These are phyloP conservation scores for Arxiozyma slooffiae DNA, from an alignment of 1,139 yeast genomes.

Conservation along the genomic window DNA sequence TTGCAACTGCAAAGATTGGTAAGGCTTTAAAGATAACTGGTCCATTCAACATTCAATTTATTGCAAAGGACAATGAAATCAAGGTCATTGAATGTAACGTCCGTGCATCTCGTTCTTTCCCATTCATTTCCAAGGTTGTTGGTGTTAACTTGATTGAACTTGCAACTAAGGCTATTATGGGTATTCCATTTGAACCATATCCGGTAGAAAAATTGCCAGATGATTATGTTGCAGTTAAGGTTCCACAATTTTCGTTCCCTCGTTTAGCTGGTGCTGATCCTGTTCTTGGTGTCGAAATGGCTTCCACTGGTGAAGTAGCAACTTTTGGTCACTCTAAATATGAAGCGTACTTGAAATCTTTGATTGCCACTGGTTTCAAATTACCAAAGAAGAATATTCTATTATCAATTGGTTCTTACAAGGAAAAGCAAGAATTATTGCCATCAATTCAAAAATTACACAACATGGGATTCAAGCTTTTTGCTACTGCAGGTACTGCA, in stretches of 20 bases:
- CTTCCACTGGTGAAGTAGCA: conserved; percentile 99
- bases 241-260: conserved; percentile 96
- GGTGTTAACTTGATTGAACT: conserved; percentile 95
- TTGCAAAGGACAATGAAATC: conserved; percentile 83
- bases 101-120: conserved; percentile 97
- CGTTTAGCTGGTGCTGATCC: conserved; percentile 98
- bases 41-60: conserved; percentile 94
- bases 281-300: conserved; percentile 97
- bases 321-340: conserved; percentile 92
- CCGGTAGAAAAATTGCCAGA: conserved; percentile 84
- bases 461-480: conserved; percentile 79
- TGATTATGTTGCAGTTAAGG: conserved; percentile 93
- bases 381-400: conserved; percentile 91
- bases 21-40: conserved; percentile 94
- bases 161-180: conserved; percentile 96
- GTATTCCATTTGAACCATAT: conserved; percentile 75
- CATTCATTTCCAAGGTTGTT: conserved; percentile 94
- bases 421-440: conserved; percentile 87
- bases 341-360: conserved; percentile 92
- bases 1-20: conserved; percentile 94
- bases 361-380: conserved; percentile 89
- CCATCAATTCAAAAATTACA: conserved; percentile 77
- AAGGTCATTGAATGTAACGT: conserved; percentile 98
- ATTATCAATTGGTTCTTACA: conserved; percentile 92
- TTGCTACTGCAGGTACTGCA: conserved; percentile 98